These are phyloP conservation scores for Kazachstania kunashirensis DNA, from an alignment of 805 yeast species.

Conservation along the genomic window DNA sequence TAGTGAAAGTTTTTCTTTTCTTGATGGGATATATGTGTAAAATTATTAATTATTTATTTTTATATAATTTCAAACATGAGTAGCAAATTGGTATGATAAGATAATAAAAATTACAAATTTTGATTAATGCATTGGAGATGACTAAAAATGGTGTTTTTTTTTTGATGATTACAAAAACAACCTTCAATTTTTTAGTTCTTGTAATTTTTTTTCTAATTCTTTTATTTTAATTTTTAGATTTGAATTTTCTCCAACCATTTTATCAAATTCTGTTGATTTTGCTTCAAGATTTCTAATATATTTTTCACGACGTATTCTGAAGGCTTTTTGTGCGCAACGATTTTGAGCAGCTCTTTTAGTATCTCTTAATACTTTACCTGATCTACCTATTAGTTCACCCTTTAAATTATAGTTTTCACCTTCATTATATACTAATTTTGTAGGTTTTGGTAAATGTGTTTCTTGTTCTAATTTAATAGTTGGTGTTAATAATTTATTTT, in stretches of 20 bases:
- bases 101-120: no score
- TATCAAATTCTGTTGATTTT: slow-evolving; percentile 53
- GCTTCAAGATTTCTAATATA: slow-evolving; percentile 72
- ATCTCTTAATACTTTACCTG: slow-evolving; percentile 27
- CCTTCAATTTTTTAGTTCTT: no score
- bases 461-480: no score
- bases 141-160: no score
- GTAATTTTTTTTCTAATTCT: slow-evolving; percentile 2
- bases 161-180: no score
- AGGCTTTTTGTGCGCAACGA: slow-evolving; percentile 85
- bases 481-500: no score
- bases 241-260: slow-evolving; percentile 55
- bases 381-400: slow-evolving; percentile 20
- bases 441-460: no score
- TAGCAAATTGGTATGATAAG: no score
- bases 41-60: neutral
- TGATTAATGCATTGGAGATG: no score
- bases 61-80: neutral
- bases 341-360: slow-evolving; percentile 89
- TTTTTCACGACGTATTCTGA: slow-evolving; percentile 73
- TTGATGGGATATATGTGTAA: neutral
- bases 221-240: slow-evolving; percentile 37
- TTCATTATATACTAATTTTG: slow-evolving; percentile 2
- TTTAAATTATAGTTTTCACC: slow-evolving; percentile 15
- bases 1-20: neutral